phyloP scores from a whole-genome alignment of 192 early-diverging fungal genomes.

The Rhizophagus sp. region DNA sequence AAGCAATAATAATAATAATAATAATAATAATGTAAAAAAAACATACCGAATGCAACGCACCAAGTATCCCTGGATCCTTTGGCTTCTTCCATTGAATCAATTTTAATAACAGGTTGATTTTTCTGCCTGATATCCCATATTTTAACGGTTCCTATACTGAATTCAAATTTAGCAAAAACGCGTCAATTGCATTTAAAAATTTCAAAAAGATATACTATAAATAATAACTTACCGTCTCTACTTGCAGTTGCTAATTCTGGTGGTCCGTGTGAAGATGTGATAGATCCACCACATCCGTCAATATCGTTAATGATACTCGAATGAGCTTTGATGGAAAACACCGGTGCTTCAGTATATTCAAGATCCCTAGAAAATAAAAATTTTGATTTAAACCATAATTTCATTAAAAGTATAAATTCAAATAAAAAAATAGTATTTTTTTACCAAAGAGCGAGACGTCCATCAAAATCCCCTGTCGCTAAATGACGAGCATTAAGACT shows the following conservation, averaged over 20 bases:
- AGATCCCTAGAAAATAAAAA: neutral
- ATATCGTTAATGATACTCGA: neutral
- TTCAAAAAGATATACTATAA: neutral
- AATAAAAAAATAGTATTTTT: neutral
- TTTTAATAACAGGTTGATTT: neutral
- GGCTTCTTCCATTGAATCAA: neutral
- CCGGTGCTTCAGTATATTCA: neutral
- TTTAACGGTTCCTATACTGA: neutral
- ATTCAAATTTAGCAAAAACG: neutral
- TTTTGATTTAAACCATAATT: neutral
- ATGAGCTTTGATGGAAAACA: neutral
- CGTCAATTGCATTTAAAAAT: neutral
- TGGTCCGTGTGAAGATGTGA: neutral
- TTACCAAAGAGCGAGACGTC: neutral
- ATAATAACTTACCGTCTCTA: neutral
- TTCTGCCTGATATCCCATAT: neutral
- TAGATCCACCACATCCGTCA: neutral
- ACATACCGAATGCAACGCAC: neutral
- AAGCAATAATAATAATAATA: too few relatives aligned
- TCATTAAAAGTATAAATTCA: neutral
- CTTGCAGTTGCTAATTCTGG: neutral
- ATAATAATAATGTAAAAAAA: neutral
- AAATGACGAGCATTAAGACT: neutral
- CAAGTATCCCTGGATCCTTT: neutral
- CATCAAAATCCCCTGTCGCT: neutral